Percentiles rank a stretch among this genome's conserved stretches.
phyloP scores from a whole-genome alignment of 2,329 filamentous ascomycete species.

The Gnomoniopsis sp. region DNA sequence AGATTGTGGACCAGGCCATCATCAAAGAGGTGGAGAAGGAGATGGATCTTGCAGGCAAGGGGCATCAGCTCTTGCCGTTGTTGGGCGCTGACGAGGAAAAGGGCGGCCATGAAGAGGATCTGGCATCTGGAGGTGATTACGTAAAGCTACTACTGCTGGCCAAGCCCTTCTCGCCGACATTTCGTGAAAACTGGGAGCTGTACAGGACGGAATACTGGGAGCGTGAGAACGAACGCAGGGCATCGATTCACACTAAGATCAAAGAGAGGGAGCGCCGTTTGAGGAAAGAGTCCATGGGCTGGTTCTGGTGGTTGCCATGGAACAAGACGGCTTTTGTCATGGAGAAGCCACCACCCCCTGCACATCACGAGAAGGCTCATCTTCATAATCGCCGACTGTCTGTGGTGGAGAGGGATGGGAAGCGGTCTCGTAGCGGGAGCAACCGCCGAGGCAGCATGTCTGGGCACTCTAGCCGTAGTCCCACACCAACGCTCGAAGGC shows the following conservation, averaged over 20 bases:
- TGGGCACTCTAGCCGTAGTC: conserved; percentile 44
- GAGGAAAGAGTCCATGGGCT: conserved; percentile 65
- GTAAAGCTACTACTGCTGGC: conserved; percentile 87
- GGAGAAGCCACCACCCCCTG: conserved; percentile 29
- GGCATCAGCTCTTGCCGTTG: conserved; percentile 37
- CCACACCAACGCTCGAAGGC: conserved; percentile 44
- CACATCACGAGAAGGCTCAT: conserved; percentile 34
- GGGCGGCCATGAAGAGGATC: conserved; percentile 79
- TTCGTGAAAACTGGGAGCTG: conserved; percentile 94
- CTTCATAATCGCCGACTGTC: conserved; percentile 37
- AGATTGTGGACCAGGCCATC: conserved; percentile 67
- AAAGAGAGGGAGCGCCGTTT: conserved; percentile 65
- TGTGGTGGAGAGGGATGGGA: conserved; percentile 43
- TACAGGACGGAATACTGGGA: conserved; percentile 97
- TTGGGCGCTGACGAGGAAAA: conserved; percentile 53
- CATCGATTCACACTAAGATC: conserved; percentile 67
- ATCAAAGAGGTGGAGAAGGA: conserved; percentile 59
- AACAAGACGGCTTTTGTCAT: conserved; percentile 38
- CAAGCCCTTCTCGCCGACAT: conserved; percentile 92
- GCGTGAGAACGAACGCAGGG: conserved; percentile 85
- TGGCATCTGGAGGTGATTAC: conserved; percentile 85
- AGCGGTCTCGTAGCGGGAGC: conserved; percentile 49
- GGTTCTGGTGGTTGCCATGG: conserved; percentile 86
- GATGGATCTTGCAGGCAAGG: conserved; percentile 43
- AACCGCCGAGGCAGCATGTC: conserved; percentile 49